A percentile compares a stretch with the other conserved stretches of the same genome.
These are phyloP conservation scores for Simmondsia chinensis DNA, from an alignment of 148 eudicot genomes.

Conservation along the genomic window DNA sequence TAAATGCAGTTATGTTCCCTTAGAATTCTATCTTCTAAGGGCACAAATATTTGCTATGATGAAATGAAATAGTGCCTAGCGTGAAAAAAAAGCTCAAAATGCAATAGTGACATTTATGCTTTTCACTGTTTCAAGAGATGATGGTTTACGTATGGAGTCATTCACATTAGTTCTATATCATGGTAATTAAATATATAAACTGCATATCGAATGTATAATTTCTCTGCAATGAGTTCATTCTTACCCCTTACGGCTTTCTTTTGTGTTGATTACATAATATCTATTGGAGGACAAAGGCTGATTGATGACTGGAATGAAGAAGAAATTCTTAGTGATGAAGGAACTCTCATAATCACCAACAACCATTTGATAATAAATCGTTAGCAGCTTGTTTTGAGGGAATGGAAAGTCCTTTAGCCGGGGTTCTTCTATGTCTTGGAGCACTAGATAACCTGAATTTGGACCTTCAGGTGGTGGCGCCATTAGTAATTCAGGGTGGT, in stretches of 20 bases:
- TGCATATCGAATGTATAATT: too few species aligned
- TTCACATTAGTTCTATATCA: too few species aligned
- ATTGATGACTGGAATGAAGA: slow-evolving; percentile 20
- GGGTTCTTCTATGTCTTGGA: slow-evolving; percentile 22
- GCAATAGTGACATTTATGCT: too few species aligned
- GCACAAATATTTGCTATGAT: too few species aligned
- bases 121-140: slow-evolving; percentile 26
- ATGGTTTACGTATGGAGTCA: slow-evolving; percentile 4
- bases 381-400: slow-evolving; percentile 11
- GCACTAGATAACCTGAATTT: slow-evolving; percentile 16
- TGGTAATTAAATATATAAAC: too few species aligned
- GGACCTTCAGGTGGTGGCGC: slow-evolving; percentile 24
- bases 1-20: too few species aligned
- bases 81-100: too few species aligned
- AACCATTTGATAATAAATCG: neutral
- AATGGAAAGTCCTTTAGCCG: slow-evolving; percentile 5
- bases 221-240: neutral
- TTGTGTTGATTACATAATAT: slow-evolving; percentile 20
- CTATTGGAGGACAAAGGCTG: slow-evolving; percentile 23
- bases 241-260: slow-evolving; percentile 9
- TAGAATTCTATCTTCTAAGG: too few species aligned
- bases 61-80: too few species aligned
- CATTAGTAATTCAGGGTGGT: slow-evolving; percentile 8
- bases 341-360: slow-evolving; percentile 3
- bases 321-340: too few species aligned